Conservation (phyloP, 345 rosid species). For the Anacardium occidentale region DNA sequence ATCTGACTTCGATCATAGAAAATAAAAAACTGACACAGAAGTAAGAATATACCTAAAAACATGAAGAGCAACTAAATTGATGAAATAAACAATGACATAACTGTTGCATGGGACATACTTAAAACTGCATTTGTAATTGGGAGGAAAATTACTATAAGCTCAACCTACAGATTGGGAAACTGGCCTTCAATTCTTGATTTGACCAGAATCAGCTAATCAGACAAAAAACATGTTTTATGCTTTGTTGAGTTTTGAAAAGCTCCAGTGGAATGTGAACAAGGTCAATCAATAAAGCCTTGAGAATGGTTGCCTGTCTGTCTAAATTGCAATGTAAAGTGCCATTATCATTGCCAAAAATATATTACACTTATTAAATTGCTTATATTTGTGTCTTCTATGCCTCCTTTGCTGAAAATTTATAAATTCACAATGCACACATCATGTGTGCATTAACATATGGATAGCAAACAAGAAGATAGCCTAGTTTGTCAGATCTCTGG, state of each 20-base stretch:
- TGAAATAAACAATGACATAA: neutral
- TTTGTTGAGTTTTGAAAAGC: neutral
- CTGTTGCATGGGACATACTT: neutral
- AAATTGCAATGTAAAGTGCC: neutral
- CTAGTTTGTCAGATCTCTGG: too few species aligned
- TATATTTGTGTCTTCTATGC: neutral
- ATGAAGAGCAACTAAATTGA: neutral
- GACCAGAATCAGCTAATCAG: conserved; percentile 1
- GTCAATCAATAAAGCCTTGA: neutral
- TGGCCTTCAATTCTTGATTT: neutral
- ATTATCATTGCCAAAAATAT: neutral
- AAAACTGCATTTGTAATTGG: neutral
- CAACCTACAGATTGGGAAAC: neutral
- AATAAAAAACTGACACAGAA: neutral
- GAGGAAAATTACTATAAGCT: neutral
- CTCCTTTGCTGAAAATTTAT: neutral
- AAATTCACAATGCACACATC: neutral
- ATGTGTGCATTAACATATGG: too few species aligned
- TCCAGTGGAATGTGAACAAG: neutral
- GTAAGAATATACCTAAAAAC: neutral
- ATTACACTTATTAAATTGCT: neutral
- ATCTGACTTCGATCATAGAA: neutral
- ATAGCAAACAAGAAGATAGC: too few species aligned
- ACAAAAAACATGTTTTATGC: neutral
- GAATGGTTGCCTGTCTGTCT: neutral